Conservation (phyloP, 331 rosid species). For the Erythrophleum ivorense region DNA sequence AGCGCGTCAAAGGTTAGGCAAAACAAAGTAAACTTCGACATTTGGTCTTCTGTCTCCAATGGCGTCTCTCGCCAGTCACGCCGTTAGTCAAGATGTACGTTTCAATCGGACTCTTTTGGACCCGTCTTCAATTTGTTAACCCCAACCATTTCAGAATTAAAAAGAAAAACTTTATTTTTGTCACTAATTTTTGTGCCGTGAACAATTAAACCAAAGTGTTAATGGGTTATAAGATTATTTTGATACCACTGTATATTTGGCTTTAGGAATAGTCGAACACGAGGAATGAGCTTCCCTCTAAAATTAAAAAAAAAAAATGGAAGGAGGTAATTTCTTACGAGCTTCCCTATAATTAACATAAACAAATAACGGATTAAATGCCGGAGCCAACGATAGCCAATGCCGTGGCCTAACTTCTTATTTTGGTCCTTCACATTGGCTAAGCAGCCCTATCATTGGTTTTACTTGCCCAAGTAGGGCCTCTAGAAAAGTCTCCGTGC, state of each 20-base stretch:
- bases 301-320: neutral
- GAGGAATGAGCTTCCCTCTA: no score
- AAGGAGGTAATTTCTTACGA: neutral
- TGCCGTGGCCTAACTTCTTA: neutral
- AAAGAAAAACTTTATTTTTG: neutral
- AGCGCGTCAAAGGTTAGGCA: slow-evolving; percentile 34
- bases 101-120: neutral
- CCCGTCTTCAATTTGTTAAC: neutral
- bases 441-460: neutral
- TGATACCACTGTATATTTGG: neutral
- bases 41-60: neutral
- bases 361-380: no score
- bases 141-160: neutral
- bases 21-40: neutral
- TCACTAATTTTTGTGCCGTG: neutral
- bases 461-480: neutral
- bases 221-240: neutral
- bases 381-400: neutral
- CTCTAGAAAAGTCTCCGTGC: neutral
- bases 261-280: neutral
- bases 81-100: slow-evolving; percentile 6
- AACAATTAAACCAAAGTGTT: neutral
- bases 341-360: no score
- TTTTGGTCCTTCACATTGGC: no score
- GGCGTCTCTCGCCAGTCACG: slow-evolving; percentile 43